Conservation (phyloP, 2,329 filamentous ascomycete species). For the Arthrobotrys megalospora region DNA sequence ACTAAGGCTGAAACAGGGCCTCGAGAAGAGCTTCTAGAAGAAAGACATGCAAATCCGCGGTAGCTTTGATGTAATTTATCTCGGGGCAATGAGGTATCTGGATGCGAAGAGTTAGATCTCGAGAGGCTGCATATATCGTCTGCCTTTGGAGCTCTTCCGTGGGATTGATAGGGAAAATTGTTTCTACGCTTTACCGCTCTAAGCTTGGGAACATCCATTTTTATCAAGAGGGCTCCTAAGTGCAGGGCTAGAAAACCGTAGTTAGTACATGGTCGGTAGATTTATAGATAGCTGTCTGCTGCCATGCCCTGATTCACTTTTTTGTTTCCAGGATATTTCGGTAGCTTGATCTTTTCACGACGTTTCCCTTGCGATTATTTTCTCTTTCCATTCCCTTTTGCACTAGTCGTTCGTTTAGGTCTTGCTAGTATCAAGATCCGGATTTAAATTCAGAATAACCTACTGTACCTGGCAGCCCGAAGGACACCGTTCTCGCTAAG, state of each 20-base stretch:
- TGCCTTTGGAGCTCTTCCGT: constrained; percentile 53
- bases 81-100: constrained; percentile 38
- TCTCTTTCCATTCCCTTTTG: constrained; percentile 26
- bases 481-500: constrained; percentile 56
- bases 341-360: constrained; percentile 49
- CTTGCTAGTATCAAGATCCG: constrained; percentile 58
- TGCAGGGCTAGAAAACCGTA: constrained; percentile 35
- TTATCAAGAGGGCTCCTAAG: constrained; percentile 21
- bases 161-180: constrained; percentile 35
- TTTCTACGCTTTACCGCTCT: constrained; percentile 32
- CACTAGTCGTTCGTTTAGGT: constrained; percentile 48
- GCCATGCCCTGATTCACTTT: constrained; percentile 38
- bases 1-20: constrained; percentile 59
- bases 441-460: constrained; percentile 55
- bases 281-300: constrained; percentile 52
- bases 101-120: constrained; percentile 54
- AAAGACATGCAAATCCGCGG: constrained; percentile 21
- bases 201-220: constrained; percentile 38
- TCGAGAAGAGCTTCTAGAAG: constrained; percentile 60
- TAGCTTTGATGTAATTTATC: constrained; percentile 47
- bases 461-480: constrained; percentile 57
- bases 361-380: constrained; percentile 31
- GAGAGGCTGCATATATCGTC: constrained; percentile 42
- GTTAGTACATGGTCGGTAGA: constrained; percentile 30
- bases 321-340: constrained; percentile 56